phyloP scores from a whole-genome alignment of 306 rosid genomes.

The Nissolia schottii region DNA sequence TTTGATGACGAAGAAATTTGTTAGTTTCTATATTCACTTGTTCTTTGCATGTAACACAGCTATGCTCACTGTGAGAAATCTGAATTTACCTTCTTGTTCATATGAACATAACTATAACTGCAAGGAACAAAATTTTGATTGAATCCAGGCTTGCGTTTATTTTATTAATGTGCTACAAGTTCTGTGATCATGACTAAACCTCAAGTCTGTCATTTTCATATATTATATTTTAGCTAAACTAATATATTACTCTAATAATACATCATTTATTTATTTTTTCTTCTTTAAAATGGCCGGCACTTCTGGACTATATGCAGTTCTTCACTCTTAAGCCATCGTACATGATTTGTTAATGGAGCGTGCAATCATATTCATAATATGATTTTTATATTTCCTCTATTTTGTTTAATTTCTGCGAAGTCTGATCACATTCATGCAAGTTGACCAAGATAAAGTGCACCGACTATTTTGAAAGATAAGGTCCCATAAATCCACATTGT shows the following conservation, averaged over 20 bases:
- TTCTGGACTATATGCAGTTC: neutral
- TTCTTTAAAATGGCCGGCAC: conserved; percentile 16
- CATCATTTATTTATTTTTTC: neutral
- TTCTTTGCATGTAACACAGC: too few relatives aligned
- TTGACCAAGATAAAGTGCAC: conserved; percentile 22
- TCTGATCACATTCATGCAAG: neutral
- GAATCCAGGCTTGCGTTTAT: neutral
- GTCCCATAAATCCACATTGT: neutral
- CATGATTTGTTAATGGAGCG: neutral
- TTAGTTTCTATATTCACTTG: too few relatives aligned
- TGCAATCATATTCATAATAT: neutral
- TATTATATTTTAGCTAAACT: neutral
- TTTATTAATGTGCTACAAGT: neutral
- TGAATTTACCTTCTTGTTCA: neutral
- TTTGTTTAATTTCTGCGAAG: neutral
- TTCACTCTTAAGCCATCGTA: neutral
- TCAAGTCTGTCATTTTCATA: neutral
- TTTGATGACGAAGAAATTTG: too few relatives aligned
- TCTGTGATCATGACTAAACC: neutral
- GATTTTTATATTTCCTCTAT: neutral
- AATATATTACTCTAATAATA: neutral
- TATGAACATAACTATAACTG: neutral
- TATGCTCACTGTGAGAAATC: neutral
- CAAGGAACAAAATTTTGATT: neutral
- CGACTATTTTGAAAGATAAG: conserved; percentile 22